Evolutionary conservation across 176 grass and related monocot genomes (phyloP), one percentile per base, ranked within the genome.

Genomic region (Bromus sterilis): DNA sequence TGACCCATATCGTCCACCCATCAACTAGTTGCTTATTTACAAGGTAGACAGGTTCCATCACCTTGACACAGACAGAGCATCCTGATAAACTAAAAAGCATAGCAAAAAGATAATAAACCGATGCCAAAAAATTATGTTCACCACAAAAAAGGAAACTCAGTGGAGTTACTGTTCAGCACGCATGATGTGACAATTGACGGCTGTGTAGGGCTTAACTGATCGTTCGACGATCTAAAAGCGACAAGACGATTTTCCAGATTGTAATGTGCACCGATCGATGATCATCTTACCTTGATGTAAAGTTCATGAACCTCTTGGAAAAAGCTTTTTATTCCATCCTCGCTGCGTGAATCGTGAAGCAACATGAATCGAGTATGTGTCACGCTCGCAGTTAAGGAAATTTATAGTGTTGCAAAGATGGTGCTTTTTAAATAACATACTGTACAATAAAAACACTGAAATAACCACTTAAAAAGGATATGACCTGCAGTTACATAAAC

Each of bases 271-370:
- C 25, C 20, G 18, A 56, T 13, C 14, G 28, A 69, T 7, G 43
- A 58, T 32, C 59, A 30, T 74, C 55, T 84, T 89, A 94, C 88
- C 94, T 97, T 94, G 72, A 97, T 92, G 81, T 97, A 89, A 39
- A 97, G 87, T 75, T 97, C 94, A 83, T 97, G 94, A 72, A 97
- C 89, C 77, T 97, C 94, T 87, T 94, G 94, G 23, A 94, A 97
- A 68, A 97, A 92, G 35, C 83, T 91, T 89, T 94, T 97, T 83
- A 97, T 92, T 57, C 92, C 92, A 81, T 97, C 94, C 66, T 97
- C 92, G 58, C 78, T 94, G 42, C 92, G 88, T n/a, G 94, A 92
- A 80, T 97, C 94, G 60, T 97, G 94, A 85, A 97, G 87, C 76
- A 97, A 66, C 89, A 97, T 94, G 74, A 97, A 92, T 92, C 89